Evolutionary conservation across 179 eudicot species (phyloP).

Genomic region (Beta lomatogona): DNA sequence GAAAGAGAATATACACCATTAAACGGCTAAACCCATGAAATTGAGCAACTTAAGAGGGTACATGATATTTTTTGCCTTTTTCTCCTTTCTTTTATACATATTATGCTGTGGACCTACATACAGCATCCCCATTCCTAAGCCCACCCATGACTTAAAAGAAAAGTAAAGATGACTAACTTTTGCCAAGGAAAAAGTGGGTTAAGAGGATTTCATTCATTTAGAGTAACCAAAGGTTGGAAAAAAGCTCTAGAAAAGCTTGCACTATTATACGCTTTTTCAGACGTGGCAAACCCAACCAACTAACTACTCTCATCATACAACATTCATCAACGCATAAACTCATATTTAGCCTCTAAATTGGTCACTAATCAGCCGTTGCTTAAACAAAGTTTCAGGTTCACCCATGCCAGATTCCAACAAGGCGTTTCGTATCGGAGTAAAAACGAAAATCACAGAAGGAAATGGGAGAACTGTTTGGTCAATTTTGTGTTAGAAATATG

Average conservation of each 20-base stretch:
- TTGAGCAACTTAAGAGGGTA: not conserved
- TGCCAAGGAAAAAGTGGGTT: not conserved
- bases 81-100: not conserved
- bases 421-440: not conserved
- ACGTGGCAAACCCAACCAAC: not conserved
- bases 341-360: not conserved
- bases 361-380: not conserved
- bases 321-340: not conserved
- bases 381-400: not conserved
- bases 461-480: not conserved
- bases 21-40: constrained; percentile 11
- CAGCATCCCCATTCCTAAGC: not conserved
- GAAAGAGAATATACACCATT: constrained; percentile 14
- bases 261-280: too few relatives aligned
- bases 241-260: not conserved
- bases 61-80: not conserved
- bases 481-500: not conserved
- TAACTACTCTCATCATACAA: not conserved
- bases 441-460: not conserved
- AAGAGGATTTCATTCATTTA: not conserved
- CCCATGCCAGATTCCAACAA: constrained; percentile 1
- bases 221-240: not conserved
- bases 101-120: constrained; percentile 1
- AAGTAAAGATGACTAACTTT: not conserved
- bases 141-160: constrained; percentile 3